Evolutionary conservation across 2,329 filamentous ascomycete genomes (phyloP), one percentile per base, ranked within the genome.

Genomic region (Orbilia ellipsospora): DNA sequence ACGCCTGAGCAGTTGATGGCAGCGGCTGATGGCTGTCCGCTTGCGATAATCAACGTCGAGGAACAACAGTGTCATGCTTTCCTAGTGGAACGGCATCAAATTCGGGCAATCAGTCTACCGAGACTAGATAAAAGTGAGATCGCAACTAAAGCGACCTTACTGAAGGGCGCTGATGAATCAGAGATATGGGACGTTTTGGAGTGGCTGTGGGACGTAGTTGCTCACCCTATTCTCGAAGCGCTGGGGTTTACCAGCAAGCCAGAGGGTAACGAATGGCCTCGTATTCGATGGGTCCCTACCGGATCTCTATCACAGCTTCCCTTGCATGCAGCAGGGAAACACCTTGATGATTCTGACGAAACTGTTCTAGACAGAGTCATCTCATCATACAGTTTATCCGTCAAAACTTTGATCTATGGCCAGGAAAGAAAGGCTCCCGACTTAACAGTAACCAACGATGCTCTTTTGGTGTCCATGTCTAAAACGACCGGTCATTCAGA

Each of bases 341-440:
- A 83, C 60, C 8, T 28, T 0, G 23, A 63, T 5, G 50, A 62
- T 2, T 78, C 77, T 6, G 42, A 23, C 0, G 69, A 81, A 4
- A 81, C 80, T 0, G 80, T 80, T 0, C 55, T 83, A 0, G 81
- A 83, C 55, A 77, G 81, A 52, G 82, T 82, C 6, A 79, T 83
- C 0, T 84, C 83, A 2, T 83, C 83, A 0, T 84, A 84, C 61
- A 79, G 66, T 13, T 78, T 80, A 0, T 83, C 82, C 2, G 59
- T 84, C 40, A 82, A 80, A 73, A 75, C 81, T 1, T 36, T 83
- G 0, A 77, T 82, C 15, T 64, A 80, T 18, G 74, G 70, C 7
- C 80, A 77, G 8, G 78, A 69, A 57, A 62, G 50, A 26, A 48
- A 12, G 12, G 6, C 15, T 31, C 55, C 31, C 12, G 40, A 28